These are phyloP conservation scores for Hordeum vulgare DNA, from an alignment of 176 grass and related monocot genomes.

Conservation along the genomic window MorexV3_pseudomolecules_assembly NC_058521.1:395234900-395235399, in stretches of 20 bases:
- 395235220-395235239: conserved; percentile 68
- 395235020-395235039: conserved; percentile 56
- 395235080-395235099: conserved; percentile 79
- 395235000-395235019: conserved; percentile 93
- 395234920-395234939: conserved; percentile 98
- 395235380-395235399: conserved; percentile 94
- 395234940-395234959: conserved; percentile 93
- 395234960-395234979: conserved; percentile 93
- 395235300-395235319: conserved; percentile 94
- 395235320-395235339: conserved; percentile 90
- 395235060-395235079: conserved; percentile 87
- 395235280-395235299: conserved; percentile 98
- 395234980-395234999: conserved; percentile 86
- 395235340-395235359: conserved; percentile 96
- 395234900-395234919: conserved; percentile 47
- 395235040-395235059: conserved; percentile 77
- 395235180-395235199: conserved; percentile 99
- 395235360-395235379: conserved; percentile 77
- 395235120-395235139: conserved; percentile 62
- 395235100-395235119: conserved; percentile 95
- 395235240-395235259: conserved; percentile 96
- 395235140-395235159: conserved; percentile 51
- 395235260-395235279: conserved; percentile 95
- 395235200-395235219: conserved; percentile 97
- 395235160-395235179: conserved; percentile 76